These are phyloP conservation scores for Lepidium africanum DNA, from an alignment of 345 rosid species.

Conservation along the genomic window DNA sequence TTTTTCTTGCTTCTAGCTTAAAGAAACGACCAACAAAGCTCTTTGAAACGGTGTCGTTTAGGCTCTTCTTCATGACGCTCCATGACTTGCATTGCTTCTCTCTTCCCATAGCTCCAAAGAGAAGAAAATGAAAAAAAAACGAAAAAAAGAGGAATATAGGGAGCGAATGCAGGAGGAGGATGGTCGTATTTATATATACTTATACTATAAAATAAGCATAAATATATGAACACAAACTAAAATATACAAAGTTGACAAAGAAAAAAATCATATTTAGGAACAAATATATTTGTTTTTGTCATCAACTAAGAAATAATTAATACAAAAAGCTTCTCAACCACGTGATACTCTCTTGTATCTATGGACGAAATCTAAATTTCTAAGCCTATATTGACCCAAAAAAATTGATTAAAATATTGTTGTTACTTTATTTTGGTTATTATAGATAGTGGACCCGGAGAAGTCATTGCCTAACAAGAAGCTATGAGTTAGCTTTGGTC, in stretches of 20 bases:
- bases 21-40: slow-evolving; percentile 55
- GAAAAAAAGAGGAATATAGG: not conserved
- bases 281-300: not conserved
- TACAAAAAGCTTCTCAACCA: not conserved
- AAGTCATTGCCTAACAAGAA: not conserved
- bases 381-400: not conserved
- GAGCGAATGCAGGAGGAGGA: slow-evolving; percentile 6
- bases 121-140: not conserved
- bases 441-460: not conserved
- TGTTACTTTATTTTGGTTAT: not conserved
- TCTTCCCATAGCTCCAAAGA: slow-evolving; percentile 18
- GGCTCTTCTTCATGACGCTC: slow-evolving; percentile 38
- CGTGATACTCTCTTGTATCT: slow-evolving; percentile 12
- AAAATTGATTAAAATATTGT: not conserved
- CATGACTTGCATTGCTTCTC: slow-evolving; percentile 31
- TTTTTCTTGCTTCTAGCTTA: slow-evolving; percentile 60
- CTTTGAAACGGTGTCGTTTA: slow-evolving; percentile 57
- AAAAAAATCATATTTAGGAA: not conserved
- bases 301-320: not conserved
- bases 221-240: not conserved
- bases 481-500: slow-evolving; percentile 8
- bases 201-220: not conserved
- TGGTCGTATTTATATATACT: not conserved
- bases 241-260: not conserved
- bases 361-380: slow-evolving; percentile 6